Percentiles rank a stretch among this genome's conserved stretches.
Evolutionary conservation across 2,329 filamentous ascomycete genomes (phyloP).

Genomic region (Geosmithia morbida): DNA sequence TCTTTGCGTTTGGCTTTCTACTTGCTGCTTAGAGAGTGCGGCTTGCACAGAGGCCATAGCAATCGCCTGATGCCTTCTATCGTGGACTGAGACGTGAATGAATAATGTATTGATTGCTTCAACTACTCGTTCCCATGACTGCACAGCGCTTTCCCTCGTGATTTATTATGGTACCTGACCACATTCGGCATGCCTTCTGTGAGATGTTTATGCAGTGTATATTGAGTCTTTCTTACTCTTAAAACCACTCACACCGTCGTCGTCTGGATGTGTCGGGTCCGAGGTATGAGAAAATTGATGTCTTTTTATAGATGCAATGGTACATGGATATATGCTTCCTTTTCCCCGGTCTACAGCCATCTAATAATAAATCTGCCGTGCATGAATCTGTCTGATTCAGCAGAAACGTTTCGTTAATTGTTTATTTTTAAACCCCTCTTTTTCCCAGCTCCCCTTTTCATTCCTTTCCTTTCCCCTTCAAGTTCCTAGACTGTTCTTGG

Average conservation of each 20-base stretch:
- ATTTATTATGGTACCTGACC: too few species aligned
- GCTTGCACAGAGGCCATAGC: background rate
- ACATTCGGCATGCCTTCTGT: too few species aligned
- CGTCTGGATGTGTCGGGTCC: background rate
- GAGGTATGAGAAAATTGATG: background rate
- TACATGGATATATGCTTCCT: conserved; percentile 6
- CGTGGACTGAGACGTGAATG: background rate
- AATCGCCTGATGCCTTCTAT: background rate
- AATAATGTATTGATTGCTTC: background rate
- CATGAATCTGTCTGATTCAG: background rate
- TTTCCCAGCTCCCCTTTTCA: background rate
- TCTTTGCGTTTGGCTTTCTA: background rate
- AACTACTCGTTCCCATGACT: background rate
- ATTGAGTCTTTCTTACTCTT: too few species aligned
- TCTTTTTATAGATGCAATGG: conserved; percentile 3
- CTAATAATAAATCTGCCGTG: too few species aligned
- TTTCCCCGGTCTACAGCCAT: conserved; percentile 5
- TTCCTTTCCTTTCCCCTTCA: background rate
- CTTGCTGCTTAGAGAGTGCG: background rate
- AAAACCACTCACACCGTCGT: too few species aligned
- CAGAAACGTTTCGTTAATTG: background rate
- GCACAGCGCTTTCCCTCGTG: background rate
- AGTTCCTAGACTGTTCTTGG: background rate
- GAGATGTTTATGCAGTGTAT: too few species aligned
- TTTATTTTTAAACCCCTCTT: background rate